Conservation (phyloP, 2,329 filamentous ascomycete genomes). For the Calonectria pauciramosa region DNA sequence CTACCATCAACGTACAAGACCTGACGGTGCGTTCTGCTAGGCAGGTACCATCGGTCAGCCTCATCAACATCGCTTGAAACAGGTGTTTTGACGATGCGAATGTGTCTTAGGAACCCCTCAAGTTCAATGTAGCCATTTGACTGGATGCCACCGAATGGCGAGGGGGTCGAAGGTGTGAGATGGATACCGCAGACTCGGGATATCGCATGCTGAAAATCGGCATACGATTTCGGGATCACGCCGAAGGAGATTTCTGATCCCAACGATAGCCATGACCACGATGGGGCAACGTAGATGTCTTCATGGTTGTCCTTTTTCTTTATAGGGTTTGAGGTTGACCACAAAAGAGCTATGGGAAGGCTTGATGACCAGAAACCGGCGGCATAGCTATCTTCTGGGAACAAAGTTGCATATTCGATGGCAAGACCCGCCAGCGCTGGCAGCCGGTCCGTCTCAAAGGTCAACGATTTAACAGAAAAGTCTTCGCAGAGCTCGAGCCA, state of each 20-base stretch:
- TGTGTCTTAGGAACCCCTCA: background rate
- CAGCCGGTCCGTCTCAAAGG: background rate
- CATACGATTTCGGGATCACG: background rate
- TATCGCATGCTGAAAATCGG: background rate
- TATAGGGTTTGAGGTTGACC: background rate
- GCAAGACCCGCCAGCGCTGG: background rate
- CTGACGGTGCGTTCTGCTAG: background rate
- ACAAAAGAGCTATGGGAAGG: background rate
- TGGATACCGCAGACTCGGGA: background rate
- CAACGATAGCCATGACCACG: constrained; percentile 3
- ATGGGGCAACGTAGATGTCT: background rate
- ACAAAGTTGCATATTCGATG: background rate
- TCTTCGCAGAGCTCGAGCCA: background rate
- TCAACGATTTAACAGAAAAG: background rate
- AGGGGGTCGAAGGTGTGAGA: background rate
- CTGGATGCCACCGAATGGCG: background rate
- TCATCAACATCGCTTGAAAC: background rate
- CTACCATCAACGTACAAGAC: background rate
- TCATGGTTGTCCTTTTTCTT: background rate
- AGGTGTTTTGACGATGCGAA: background rate
- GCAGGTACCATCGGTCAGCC: background rate
- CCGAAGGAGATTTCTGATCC: background rate
- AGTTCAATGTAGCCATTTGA: background rate
- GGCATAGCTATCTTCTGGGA: background rate
- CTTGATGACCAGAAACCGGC: constrained; percentile 2